Base-by-base conservation (phyloP, 2,329 filamentous ascomycete species). In the Sarocladiaceae sp. region DNA sequence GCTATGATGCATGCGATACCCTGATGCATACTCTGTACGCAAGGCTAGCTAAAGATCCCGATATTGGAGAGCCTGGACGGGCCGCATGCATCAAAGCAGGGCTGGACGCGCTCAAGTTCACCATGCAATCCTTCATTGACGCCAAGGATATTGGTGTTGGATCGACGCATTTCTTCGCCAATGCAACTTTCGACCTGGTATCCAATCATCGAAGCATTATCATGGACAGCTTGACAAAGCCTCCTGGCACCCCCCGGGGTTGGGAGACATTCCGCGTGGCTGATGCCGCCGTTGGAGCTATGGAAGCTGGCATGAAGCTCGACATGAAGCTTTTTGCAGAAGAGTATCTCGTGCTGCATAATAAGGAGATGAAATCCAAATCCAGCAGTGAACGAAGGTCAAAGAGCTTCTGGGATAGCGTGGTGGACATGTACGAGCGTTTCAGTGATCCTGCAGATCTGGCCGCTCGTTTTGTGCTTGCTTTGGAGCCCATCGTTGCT, bases 1-100 rank as follows among this genome's bases (percentile, higher is more conserved):
- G 88, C 47, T 82, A 85, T 15, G 84, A 90, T 52, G 84, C 87
- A 6, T 90, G 88, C 60, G 81, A 88, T 48, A 80, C 84, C n/a
- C 69, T 96, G 33, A 74, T 88, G 31, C 76, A 84, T 49, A 82
- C 88, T 44, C 74, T 95, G 9, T 77, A 96, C 33, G 75, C 80
- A 45, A 76, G 75, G 6, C 72, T 83, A 18, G 79, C 70, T 11
- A 65, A 78, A 48, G 73, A 78, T 26, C 58, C 68, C 1, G 62
- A 58, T 11, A 77, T 79, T 44, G 74, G 81, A 1, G 66, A 73
- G 24, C 69, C 74, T 41, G 79, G 80, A 5, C 72, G 77, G 52
- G 69, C 75, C 2, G 76, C 77, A 16, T 84, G 82, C 53, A 80
- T 78, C 49, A 72, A 76, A 41, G 78, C 80, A 44, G 84, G 83